These are phyloP conservation scores for Chamaenerion angustifolium DNA, from an alignment of 345 rosid genomes.

Conservation along the genomic window DNA sequence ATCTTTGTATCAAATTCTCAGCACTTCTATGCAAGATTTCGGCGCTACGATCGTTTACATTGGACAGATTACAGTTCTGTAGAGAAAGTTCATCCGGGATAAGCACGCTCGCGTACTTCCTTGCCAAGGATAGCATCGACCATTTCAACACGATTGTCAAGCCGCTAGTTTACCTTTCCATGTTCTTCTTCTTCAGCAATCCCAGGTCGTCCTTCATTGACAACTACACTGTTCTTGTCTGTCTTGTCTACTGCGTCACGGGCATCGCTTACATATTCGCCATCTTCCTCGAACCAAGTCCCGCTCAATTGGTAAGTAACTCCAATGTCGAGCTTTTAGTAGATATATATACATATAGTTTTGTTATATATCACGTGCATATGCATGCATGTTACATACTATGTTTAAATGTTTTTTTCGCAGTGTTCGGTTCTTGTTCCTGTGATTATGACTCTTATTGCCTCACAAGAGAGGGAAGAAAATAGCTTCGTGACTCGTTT, in stretches of 20 bases:
- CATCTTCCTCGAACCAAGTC: constrained; percentile 46
- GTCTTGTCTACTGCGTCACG: constrained; percentile 78
- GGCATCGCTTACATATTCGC: constrained; percentile 82
- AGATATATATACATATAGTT: no score
- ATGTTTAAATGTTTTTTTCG: constrained; percentile 4
- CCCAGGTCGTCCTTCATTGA: constrained; percentile 69
- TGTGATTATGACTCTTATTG: constrained; percentile 64
- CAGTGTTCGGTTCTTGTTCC: constrained; percentile 86
- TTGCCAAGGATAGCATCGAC: constrained; percentile 69
- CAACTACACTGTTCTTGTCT: constrained; percentile 48
- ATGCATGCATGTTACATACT: no score
- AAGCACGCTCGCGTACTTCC: constrained; percentile 70
- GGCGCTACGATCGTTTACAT: constrained; percentile 63
- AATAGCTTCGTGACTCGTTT: constrained; percentile 28
- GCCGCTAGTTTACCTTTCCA: constrained; percentile 71
- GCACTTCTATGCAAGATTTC: constrained; percentile 74
- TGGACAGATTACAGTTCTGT: constrained; percentile 58
- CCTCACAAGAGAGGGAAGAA: constrained; percentile 42
- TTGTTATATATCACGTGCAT: no score
- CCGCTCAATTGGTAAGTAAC: constrained; percentile 65
- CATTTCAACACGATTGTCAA: constrained; percentile 55
- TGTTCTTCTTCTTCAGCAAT: constrained; percentile 87
- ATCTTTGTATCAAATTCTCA: constrained; percentile 14
- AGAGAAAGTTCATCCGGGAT: constrained; percentile 76
- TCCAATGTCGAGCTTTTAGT: no score